Evolutionary conservation across 352 stramenopile species (phyloP), one percentile per base, ranked within the genome.

Genomic region (Phytophthora agathidicida): DNA sequence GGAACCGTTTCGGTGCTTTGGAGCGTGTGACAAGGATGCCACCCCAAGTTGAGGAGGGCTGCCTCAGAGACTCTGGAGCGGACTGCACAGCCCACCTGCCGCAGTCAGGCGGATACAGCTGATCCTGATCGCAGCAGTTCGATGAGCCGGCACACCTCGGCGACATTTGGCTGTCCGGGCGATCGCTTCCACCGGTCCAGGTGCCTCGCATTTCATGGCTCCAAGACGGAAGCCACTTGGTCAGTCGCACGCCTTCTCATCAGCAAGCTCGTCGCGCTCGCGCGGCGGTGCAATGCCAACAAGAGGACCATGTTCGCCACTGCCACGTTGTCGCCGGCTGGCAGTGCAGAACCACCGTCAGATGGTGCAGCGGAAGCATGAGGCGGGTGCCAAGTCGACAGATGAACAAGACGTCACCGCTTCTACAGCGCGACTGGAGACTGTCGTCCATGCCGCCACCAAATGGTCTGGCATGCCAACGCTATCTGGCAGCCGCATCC

Each of bases 111-210:
- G 22, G 58, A 67, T 67, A 55, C 58, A 66, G 22, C 42, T 61
- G 49, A 67, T 67, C 58, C 60, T 65, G 60, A 65, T 58, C 46
- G 37, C n/a, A n/a, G n/a, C n/a, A 60, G 47, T 24, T 28, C 51
- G 38, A 60, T 37, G 30, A 23, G 44, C 19, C 22, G 30, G 28
- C 44, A 42, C 44, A 35, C 28, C n/a, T n/a, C 22, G 47, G 47
- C 2, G 24, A 49, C 26, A 54, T 58, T 67, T 67, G 43, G 32
- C 30, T 62, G 59, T 62, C 28, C 44, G 42, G 57, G 14, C 36
- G 51, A 28, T 35, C 32, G 17, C 33, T 60, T 59, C 39, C 60
- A 39, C 10, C 26, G 31, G 31, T 48, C 35, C 53, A 69, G 39
- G 60, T 65, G 54, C 46, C 22, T 33, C n/a, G 17, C 7, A 57